Conservation (phyloP, 1,139 yeast genomes). For the Sugiyamaella xylanicola region DNA sequence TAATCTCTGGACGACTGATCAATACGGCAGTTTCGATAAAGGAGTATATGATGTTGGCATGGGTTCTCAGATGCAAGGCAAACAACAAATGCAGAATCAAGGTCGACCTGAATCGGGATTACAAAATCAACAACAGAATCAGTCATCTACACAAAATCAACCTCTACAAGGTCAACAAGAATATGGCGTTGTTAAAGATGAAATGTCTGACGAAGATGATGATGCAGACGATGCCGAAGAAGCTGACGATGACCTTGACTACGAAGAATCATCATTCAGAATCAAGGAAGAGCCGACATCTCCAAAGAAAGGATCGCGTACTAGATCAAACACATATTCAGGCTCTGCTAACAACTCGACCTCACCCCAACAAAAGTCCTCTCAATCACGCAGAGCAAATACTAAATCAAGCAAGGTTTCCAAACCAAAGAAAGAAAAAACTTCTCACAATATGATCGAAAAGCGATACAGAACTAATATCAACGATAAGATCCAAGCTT, state of each 20-base stretch:
- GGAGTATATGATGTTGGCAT: background rate
- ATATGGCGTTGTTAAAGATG: conserved; percentile 1
- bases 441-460: conserved; percentile 80
- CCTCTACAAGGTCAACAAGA: background rate
- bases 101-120: background rate
- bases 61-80: background rate
- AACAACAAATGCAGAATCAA: background rate
- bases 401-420: conserved; percentile 34
- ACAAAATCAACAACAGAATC: conserved; percentile 6
- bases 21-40: conserved; percentile 13
- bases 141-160: no score
- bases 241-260: conserved; percentile 11
- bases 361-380: conserved; percentile 11
- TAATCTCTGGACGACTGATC: conserved; percentile 15
- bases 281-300: conserved; percentile 17
- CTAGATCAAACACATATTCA: background rate
- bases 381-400: conserved; percentile 20
- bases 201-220: conserved; percentile 16
- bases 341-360: conserved; percentile 1
- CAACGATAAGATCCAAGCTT: conserved; percentile 68
- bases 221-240: conserved; percentile 9
- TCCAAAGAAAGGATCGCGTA: conserved; percentile 2
- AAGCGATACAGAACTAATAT: conserved; percentile 77
- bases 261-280: conserved; percentile 9
- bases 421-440: conserved; percentile 52